A percentile compares a stretch with the other conserved stretches of the same genome.
phyloP scores from a whole-genome alignment of 257 asterid genomes.

The Verbascum thapsus region DNA sequence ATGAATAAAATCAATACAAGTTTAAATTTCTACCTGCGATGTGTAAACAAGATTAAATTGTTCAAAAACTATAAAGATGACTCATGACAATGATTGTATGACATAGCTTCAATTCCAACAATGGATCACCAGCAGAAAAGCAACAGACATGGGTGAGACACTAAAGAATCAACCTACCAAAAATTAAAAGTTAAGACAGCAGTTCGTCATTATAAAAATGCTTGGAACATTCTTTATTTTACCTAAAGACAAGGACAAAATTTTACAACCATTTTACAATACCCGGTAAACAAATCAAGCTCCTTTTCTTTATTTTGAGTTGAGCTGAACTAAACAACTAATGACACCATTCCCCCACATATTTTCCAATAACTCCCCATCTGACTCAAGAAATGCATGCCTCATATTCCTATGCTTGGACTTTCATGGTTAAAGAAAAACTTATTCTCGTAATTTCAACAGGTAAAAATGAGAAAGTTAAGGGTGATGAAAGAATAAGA shows the following conservation, averaged over 20 bases:
- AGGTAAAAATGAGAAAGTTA: no score
- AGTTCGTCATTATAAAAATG: background rate
- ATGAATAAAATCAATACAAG: background rate
- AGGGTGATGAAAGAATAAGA: conserved; percentile 23
- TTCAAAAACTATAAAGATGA: background rate
- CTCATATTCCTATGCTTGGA: conserved; percentile 12
- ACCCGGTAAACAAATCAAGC: background rate
- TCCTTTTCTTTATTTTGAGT: conserved; percentile 12
- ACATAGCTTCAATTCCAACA: background rate
- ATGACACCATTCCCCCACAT: background rate
- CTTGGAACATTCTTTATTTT: conserved; percentile 1
- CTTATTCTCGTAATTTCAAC: conserved; percentile 1
- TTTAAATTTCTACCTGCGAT: background rate
- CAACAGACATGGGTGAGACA: background rate
- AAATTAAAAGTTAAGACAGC: conserved; percentile 12
- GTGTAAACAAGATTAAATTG: background rate
- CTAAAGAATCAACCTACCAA: background rate
- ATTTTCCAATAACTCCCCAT: conserved; percentile 25
- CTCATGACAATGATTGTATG: background rate
- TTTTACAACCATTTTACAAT: background rate
- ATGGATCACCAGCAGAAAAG: conserved; percentile 9
- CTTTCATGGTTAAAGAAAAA: conserved; percentile 14
- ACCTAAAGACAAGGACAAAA: conserved; percentile 10
- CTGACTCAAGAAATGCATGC: conserved; percentile 25
- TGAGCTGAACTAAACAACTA: conserved; percentile 17